A percentile compares a stretch with the other conserved stretches of the same genome.
Conservation (phyloP, 371 early-diverging fungal genomes). For the Rhizopus microsporus region DNA sequence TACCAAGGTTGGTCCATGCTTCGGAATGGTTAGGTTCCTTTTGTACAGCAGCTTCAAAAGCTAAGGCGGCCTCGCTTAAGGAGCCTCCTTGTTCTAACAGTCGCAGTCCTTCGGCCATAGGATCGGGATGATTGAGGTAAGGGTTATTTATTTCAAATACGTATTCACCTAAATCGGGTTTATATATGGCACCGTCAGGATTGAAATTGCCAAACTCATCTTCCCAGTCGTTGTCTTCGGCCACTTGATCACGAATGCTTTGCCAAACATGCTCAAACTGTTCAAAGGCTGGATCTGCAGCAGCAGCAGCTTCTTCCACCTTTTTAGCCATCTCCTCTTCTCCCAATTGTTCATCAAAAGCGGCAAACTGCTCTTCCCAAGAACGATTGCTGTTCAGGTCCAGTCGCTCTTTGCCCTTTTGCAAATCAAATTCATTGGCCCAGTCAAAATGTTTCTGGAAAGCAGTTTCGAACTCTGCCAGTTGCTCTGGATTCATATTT, state of each 20-base stretch:
- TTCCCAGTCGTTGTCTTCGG: slow-evolving; percentile 59
- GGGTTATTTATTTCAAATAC: slow-evolving; percentile 79
- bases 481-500: slow-evolving; percentile 44
- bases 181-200: slow-evolving; percentile 35
- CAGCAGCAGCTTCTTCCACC: slow-evolving; percentile 51
- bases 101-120: slow-evolving; percentile 54
- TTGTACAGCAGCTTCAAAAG: slow-evolving; percentile 83
- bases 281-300: slow-evolving; percentile 42
- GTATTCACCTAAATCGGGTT: slow-evolving; percentile 69
- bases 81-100: slow-evolving; percentile 56
- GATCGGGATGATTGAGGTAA: slow-evolving; percentile 58
- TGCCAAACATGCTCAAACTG: slow-evolving; percentile 65
- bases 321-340: slow-evolving; percentile 53
- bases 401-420: slow-evolving; percentile 54
- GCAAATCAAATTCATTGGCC: slow-evolving; percentile 58
- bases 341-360: slow-evolving; percentile 42
- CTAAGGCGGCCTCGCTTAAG: slow-evolving; percentile 75
- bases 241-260: slow-evolving; percentile 54
- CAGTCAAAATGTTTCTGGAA: slow-evolving; percentile 70
- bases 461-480: slow-evolving; percentile 64
- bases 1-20: slow-evolving; percentile 82
- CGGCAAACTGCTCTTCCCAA: slow-evolving; percentile 71
- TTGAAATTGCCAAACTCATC: slow-evolving; percentile 59
- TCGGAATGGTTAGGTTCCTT: slow-evolving; percentile 66
- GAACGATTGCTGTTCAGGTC: slow-evolving; percentile 34